Base-by-base conservation (phyloP, 164 flowering plant species). In the Liriodendron chinense region DNA sequence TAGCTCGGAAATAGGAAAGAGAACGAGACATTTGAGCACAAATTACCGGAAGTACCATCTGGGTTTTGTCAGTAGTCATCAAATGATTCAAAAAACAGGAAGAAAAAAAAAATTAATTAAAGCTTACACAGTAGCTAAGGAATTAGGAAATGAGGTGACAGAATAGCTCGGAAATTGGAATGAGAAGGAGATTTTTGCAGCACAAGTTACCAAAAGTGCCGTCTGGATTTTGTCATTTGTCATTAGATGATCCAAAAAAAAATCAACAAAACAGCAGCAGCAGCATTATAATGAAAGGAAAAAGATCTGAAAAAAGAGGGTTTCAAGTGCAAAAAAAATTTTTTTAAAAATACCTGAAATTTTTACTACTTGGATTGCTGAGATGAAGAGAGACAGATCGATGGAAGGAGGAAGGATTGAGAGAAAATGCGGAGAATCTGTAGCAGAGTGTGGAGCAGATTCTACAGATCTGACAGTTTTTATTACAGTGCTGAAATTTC, bases 381-480 rank as follows among this genome's bases (percentile, higher is more conserved):
- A 67, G 34, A 67, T 65, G 6, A 10, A 34, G 48, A 18, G 48
- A 21, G 26, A 18, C 14, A 34, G 71, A 4, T 21, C 26, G 56
- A 69, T 20, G 7, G 56, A 69, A 69, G 56, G 8, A 69, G 50
- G 16, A 10, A 66, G 2, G 56, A 68, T 47, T 7, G 57, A 43
- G 73, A 69, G 23, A 66, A 66, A 13, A 25, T 66, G 48, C 26
- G 14, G 10, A 10, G 59, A 53, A 53, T 53, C 59, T 53, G 18
- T 12, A 66, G 28, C n/a, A 28, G 47, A 25, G 43, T 22, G 24
- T 63, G 43, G 20, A 66, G 22, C 1, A 49, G 49, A 47, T 65
- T 47, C 57, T 71, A 56, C 23, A 57, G 75, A 75, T 66, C 75
- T 71, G 78, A 70, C 28, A 70, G 69, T 71, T 48, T 21, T 50